Evolutionary conservation across 371 early-diverging fungal genomes (phyloP), one percentile per base, ranked within the genome.

Genomic region (Apophysomyces elegans): DNA sequence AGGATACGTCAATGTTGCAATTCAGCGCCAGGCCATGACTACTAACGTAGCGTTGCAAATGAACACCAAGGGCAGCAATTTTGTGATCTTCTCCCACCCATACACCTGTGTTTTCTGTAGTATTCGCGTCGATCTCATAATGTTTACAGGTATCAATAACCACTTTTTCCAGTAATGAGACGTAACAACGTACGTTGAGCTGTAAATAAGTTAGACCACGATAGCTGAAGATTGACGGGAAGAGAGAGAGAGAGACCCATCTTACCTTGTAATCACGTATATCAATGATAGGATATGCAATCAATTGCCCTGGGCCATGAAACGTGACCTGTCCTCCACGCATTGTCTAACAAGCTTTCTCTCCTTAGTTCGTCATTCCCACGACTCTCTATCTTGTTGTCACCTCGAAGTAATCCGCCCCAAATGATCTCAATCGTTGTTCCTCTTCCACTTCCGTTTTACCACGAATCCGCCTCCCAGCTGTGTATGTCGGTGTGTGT

Each of bases 231-330:
- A 26, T 2, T 1, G 1, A 41, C 1, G 8, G 11, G 12, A 13
- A 46, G 21, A 45, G 9, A 11, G 35, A 47, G 26, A 26, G 26
- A 26, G 26, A 21, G 26, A 5, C 3, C 2, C 41, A 18, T 32
- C 61, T 45, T 82, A 87, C 90, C 72, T 86, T 69, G 60, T 78
- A 82, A 58, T 84, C 81, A 54, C 88, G 84, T 39, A 99, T 79
- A 69, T 96, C 84, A 9, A 98, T 43, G 50, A 95, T 95, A 3
- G 99, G 99, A 73, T 99, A 99, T 9, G 90, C 95, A 26, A 99
- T 94, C 43, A 99, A 79, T 79, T 99, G 99, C 0, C 98, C 98
- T 3, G 98, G 99, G 0, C 98, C 98, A 80, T 99, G 99, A 71
- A 91, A 99, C 0, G 99, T 99, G 6, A 91, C 86, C 78, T 99